Evolutionary conservation across 805 yeast genomes (phyloP).

Genomic region (Saturnispora diversa): DNA sequence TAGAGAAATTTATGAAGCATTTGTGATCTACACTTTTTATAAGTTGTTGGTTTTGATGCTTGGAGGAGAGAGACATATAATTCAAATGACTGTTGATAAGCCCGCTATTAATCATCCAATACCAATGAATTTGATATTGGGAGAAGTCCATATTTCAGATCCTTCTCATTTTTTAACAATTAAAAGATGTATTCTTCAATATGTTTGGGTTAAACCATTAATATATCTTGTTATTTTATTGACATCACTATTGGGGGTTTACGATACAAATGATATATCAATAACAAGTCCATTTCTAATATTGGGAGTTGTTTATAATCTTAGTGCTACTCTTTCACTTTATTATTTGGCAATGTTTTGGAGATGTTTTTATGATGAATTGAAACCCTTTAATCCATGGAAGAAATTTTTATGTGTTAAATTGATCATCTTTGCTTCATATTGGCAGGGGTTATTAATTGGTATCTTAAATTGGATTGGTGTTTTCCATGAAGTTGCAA

Average conservation of each 20-base stretch:
- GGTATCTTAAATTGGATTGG: constrained; percentile 45
- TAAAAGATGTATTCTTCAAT: constrained; percentile 83
- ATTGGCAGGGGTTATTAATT: constrained; percentile 82
- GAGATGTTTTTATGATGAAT: constrained; percentile 76
- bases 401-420: constrained; percentile 91
- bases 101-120: constrained; percentile 64
- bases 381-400: constrained; percentile 77
- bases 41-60: constrained; percentile 70
- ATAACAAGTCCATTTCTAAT: constrained; percentile 48
- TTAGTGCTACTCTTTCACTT: constrained; percentile 72
- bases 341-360: constrained; percentile 86
- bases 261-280: constrained; percentile 44
- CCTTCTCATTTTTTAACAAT: constrained; percentile 69
- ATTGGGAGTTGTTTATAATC: constrained; percentile 63
- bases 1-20: constrained; percentile 89
- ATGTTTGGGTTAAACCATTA: constrained; percentile 89
- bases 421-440: constrained; percentile 91
- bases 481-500: constrained; percentile 27
- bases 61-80: constrained; percentile 88
- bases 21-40: constrained; percentile 90
- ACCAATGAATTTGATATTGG: constrained; percentile 39
- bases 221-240: constrained; percentile 50
- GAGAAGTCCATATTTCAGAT: constrained; percentile 73
- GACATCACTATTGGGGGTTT: constrained; percentile 40
- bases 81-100: constrained; percentile 51